A percentile compares a stretch with the other conserved stretches of the same genome.
These are phyloP conservation scores for Lactarius psammicola DNA, from an alignment of 768 basidiomycete species.

Conservation along the genomic window DNA sequence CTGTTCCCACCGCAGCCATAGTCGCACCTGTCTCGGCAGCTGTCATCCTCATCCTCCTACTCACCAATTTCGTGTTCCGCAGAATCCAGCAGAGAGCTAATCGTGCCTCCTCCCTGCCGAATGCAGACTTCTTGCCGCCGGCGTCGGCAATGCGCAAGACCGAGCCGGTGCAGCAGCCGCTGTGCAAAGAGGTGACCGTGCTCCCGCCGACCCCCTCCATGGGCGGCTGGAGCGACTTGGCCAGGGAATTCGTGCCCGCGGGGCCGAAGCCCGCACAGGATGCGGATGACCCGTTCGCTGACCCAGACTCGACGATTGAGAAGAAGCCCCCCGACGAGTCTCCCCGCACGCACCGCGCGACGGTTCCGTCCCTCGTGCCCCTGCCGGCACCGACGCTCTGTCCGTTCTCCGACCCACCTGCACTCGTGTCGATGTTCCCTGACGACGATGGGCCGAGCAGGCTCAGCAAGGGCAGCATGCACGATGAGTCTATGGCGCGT, in stretches of 20 bases:
- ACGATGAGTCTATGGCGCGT: not conserved
- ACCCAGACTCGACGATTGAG: too few species aligned
- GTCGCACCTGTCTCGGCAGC: not conserved
- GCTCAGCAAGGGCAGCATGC: constrained; percentile 12
- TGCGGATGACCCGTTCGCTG: constrained; percentile 7
- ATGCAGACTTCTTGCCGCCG: not conserved
- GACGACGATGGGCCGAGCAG: not conserved
- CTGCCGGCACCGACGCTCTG: not conserved
- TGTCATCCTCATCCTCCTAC: not conserved
- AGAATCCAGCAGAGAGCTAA: not conserved
- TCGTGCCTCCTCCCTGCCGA: not conserved
- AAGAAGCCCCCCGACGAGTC: too few species aligned
- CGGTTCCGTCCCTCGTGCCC: not conserved
- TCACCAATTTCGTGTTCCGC: not conserved
- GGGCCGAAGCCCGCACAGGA: too few species aligned
- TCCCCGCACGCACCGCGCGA: not conserved
- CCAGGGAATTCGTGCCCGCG: too few species aligned
- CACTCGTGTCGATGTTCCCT: not conserved
- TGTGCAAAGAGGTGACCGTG: not conserved
- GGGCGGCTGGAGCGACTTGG: not conserved
- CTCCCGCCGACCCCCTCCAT: not conserved
- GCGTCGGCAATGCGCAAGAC: not conserved
- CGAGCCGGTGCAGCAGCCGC: not conserved
- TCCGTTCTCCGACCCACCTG: constrained; percentile 13
- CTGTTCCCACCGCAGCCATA: constrained; percentile 16